Evolutionary conservation across 2,329 filamentous ascomycete species (phyloP), one percentile per base, ranked within the genome.

Genomic region (Verruconis gallopava): DNA sequence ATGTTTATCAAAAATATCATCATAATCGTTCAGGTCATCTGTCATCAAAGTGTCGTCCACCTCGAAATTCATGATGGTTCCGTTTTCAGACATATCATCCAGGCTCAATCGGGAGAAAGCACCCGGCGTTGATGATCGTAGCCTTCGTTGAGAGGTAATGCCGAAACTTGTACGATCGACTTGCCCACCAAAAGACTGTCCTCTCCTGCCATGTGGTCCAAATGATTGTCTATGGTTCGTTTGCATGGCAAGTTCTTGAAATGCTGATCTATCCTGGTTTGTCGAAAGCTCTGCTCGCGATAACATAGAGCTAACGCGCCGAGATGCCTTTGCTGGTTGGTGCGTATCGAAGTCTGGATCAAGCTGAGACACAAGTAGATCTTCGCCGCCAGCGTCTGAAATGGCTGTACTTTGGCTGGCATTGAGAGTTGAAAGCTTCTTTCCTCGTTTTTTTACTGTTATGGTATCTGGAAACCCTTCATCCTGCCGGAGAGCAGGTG

Each of bases 251-350:
- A 79, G 73, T 38, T 94, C 86, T 20, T 78, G 73, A 55, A 93
- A 93, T n/a, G 79, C 73, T 1, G 79, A 71, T 52, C 83, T 73
- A 50, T 93, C 86, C 49, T 89, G 83, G 13, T 81, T 91, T 6
- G 84, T 80, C 0, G 85, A 89, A 15, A 95, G 66, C 55, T 95
- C 89, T 21, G 84, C 82, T 52, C 89, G 73, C 13, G 88, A 88
- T 41, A 95, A 69, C 62, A 94, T 73, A 13, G 89, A 96, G 64
- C 91, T 98, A 19, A 96, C 81, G 39, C 91, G 76, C 34, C 91
- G 77, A n/a, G 74, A 76, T 34, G 75, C 71, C 48, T 71, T 72
- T n/a, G 61, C 61, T 14, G 71, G 69, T 37, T 71, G 68, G 20
- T 71, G 67, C 21, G 71, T 65, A 32, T 63, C 59, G 39, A 59